phyloP scores from a whole-genome alignment of 2,329 filamentous ascomycete species.

The Paradendryphiella salina region DNA sequence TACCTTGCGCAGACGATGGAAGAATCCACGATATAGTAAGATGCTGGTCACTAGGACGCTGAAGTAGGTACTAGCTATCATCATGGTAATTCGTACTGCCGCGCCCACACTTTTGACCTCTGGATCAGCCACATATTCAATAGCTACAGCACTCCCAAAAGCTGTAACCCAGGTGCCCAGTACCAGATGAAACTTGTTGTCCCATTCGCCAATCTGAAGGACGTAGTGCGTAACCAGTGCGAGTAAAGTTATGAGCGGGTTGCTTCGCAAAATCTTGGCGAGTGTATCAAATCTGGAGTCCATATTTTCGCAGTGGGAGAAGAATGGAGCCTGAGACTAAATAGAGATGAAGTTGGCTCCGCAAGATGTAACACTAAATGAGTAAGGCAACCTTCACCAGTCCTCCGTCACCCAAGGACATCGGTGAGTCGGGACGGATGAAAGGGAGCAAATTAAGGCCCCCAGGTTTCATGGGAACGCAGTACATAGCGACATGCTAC shows the following conservation, averaged over 20 bases:
- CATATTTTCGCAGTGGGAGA: background rate
- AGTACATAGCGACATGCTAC: background rate
- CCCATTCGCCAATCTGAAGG: conserved; percentile 32
- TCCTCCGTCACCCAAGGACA: background rate
- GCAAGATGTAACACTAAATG: background rate
- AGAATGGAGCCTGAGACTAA: background rate
- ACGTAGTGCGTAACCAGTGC: conserved; percentile 32
- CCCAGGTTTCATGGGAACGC: background rate
- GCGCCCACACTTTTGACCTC: conserved; percentile 10
- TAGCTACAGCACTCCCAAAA: conserved; percentile 22
- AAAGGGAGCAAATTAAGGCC: background rate
- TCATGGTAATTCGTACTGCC: conserved; percentile 14
- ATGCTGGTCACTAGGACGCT: conserved; percentile 39
- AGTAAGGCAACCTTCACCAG: background rate
- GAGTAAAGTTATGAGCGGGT: conserved; percentile 22
- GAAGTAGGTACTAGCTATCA: conserved; percentile 28
- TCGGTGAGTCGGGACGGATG: background rate
- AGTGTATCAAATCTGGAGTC: background rate
- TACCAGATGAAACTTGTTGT: conserved; percentile 23
- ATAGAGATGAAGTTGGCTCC: background rate
- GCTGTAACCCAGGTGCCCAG: conserved; percentile 19
- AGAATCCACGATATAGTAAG: conserved; percentile 46
- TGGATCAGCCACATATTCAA: conserved; percentile 23
- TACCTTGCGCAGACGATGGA: conserved; percentile 46
- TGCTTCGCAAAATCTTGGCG: conserved; percentile 25